phyloP scores from a whole-genome alignment of 306 rosid genomes.

The Quercus aquifolioides region DNA sequence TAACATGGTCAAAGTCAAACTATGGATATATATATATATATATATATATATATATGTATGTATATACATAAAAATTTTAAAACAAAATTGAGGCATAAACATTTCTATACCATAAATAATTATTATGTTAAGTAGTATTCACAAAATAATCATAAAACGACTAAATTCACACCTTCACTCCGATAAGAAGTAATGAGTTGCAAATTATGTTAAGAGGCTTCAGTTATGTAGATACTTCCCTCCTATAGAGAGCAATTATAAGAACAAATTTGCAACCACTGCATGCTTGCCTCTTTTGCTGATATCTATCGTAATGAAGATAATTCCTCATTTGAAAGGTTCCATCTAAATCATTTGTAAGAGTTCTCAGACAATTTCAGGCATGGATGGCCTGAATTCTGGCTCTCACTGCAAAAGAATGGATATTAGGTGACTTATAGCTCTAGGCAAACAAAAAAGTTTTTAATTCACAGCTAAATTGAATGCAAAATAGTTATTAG shows the following conservation, averaged over 20 bases:
- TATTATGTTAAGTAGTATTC: not conserved
- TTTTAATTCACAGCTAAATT: not conserved
- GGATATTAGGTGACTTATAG: not conserved
- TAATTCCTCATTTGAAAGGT: not conserved
- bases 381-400: constrained; percentile 77
- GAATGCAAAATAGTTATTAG: not conserved
- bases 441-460: not conserved
- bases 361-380: constrained; percentile 76
- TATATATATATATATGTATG: too few relatives aligned
- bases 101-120: not conserved
- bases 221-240: too few relatives aligned
- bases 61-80: too few relatives aligned
- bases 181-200: not conserved
- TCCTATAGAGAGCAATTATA: too few relatives aligned
- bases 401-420: constrained; percentile 68
- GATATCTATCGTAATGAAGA: not conserved
- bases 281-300: not conserved
- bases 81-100: not conserved
- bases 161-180: not conserved
- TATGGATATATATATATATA: too few relatives aligned
- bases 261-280: not conserved
- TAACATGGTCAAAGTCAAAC: too few relatives aligned
- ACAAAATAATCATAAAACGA: not conserved
- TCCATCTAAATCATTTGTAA: constrained; percentile 44
- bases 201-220: not conserved